Base-by-base conservation (phyloP, 2,329 filamentous ascomycete species). In the Botryotinia calthae region DNA sequence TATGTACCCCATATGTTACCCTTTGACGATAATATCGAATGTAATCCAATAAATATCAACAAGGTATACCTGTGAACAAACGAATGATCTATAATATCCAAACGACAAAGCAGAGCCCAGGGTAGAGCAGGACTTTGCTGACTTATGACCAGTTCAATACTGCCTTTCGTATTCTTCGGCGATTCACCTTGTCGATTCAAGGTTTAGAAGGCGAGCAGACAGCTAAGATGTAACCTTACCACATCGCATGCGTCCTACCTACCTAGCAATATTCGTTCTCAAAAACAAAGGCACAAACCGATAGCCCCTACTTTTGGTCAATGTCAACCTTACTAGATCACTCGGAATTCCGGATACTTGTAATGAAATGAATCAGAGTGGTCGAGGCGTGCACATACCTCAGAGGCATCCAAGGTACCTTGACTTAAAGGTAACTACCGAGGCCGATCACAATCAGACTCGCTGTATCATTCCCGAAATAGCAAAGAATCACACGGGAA, bases 401-500 rank as follows among this genome's bases (percentile, higher is more conserved):
- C 51, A 44, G 34, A 69, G 54, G 51, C 34, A 69, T 56, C 51
- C n/a, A 46, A 69, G 51, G 51, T 31, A 61, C 31, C 37, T 69
- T 44, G 7, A 61, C 22, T 14, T 8, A 37, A 44, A 25, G 31
- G 42, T 46, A 59, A 61, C 44, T 69, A 31, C 66, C 37, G 51
- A 71, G 44, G 70, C 22, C 22, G 70, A 72, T 72, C 62, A 56
- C 48, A 67, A 72, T 72, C 40, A 44, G 31, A 42, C 37, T 59
- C 46, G 70, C 61, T 44, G 4, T 46, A 51, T 28, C 7, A 46
- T 20, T 34, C 61, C 48, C 18, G 8, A 58, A 66, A 34, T 46
- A 48, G 70, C 40, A 66, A 71, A 64, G 10, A 28, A 28, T 40
- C 37, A 37, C 34, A n/a, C 31, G 40, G 20, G 59, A 54, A 62